Base-by-base conservation (phyloP, 768 basidiomycete species). In the Amanita pallidorosea region DNA sequence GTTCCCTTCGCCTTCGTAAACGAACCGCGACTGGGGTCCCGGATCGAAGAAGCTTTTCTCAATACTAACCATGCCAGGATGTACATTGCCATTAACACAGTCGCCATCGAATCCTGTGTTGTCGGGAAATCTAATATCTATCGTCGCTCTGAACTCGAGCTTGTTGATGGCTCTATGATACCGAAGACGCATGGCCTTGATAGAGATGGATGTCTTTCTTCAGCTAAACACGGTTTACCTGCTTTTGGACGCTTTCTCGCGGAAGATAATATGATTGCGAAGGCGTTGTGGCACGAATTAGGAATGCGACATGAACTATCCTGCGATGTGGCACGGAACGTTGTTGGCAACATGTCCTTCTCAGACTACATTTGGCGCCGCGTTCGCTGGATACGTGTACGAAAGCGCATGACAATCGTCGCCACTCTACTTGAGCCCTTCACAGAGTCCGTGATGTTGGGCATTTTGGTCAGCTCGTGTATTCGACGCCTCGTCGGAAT, bases 51-150 rank as follows among this genome's bases (percentile, higher is more conserved):
- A 54, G 91, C 89, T 0, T 99, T 95, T 65, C 69, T 99, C 52
- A 97, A 97, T 64, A 95, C 93, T 5, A 96, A 91, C 54, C 96
- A 98, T 60, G 91, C 95, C 22, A 98, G 95, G 67, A 93, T 97
- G 88, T 97, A 98, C 60, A 75, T 97, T 48, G 93, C 92, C 8
- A 90, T 97, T 62, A 94, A 95, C 67, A 78, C 85, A 0, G 69
- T 87, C 41, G 89, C 87, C 9, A 68, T 93, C 38, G 95, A 96
- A 50, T 95, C 93, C 1, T 99, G 96, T 60, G 92, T 98, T 4
- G 85, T 96, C 53, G 96, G 96, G 55, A 99, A 99, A 68, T 95
- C 92, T 36, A 93, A 92, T 63, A 62, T 99, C 45, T 98, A 93
- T 66, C 83, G 90, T 40, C 85, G 89, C 42, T 89, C 89, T 27